Conservation (phyloP, 2,329 filamentous ascomycete species). For the Beauveria rudraprayagi region DNA sequence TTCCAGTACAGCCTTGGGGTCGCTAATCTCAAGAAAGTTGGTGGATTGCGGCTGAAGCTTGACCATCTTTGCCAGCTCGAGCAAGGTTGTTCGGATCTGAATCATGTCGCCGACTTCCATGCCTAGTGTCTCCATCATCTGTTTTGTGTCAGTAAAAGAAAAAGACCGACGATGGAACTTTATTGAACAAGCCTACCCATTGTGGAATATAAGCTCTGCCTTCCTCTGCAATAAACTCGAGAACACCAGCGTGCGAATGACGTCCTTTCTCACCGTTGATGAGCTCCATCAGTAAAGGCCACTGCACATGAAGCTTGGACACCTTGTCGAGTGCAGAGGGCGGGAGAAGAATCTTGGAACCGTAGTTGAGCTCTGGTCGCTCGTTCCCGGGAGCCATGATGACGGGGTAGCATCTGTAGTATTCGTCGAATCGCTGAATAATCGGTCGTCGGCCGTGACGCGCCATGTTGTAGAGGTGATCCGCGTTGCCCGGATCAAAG, state of each 20-base stretch:
- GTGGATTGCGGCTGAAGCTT: conserved; percentile 93
- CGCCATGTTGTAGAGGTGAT: conserved; percentile 42
- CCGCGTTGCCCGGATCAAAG: conserved; percentile 40
- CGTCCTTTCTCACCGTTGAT: conserved; percentile 75
- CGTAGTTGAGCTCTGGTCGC: conserved; percentile 83
- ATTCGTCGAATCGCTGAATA: conserved; percentile 87
- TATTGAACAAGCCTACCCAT: conserved; percentile 56
- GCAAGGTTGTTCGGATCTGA: conserved; percentile 88
- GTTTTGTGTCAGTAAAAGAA: conserved; percentile 14
- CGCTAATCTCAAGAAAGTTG: conserved; percentile 91
- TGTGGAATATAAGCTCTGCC: conserved; percentile 92
- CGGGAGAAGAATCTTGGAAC: conserved; percentile 96
- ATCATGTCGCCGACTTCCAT: conserved; percentile 91
- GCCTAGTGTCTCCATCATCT: conserved; percentile 89
- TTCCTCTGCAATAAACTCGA: conserved; percentile 97
- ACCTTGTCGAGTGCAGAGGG: conserved; percentile 94
- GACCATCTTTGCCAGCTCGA: conserved; percentile 84
- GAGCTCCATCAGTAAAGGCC: conserved; percentile 94
- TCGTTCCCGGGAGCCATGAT: conserved; percentile 90
- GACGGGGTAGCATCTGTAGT: conserved; percentile 94
- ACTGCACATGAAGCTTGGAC: conserved; percentile 90
- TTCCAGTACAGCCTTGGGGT: conserved; percentile 94
- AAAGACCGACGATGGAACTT: background rate
- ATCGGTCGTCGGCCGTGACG: conserved; percentile 38
- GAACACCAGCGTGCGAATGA: conserved; percentile 85